These are phyloP conservation scores for Aschersonia sp. DNA, from an alignment of 2,329 filamentous ascomycete species.

Conservation along the genomic window DNA sequence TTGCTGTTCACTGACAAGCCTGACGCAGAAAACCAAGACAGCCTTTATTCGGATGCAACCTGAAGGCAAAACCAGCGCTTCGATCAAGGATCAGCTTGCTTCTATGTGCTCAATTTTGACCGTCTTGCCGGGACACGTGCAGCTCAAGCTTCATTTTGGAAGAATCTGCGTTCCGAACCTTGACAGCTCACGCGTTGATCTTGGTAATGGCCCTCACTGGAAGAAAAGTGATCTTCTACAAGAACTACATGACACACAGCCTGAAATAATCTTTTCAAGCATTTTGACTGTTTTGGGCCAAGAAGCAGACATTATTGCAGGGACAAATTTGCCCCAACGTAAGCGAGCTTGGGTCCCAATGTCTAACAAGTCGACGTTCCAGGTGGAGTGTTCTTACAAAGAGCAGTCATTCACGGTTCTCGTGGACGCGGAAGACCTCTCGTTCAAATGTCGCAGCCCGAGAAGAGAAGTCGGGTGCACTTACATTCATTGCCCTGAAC, in stretches of 20 bases:
- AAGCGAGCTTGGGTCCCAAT: conserved; percentile 6
- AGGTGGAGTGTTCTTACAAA: conserved; percentile 10
- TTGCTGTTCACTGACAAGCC: background rate
- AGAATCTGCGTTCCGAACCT: conserved; percentile 13
- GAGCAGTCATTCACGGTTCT: conserved; percentile 6
- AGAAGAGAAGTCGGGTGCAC: conserved; percentile 8
- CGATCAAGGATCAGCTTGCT: conserved; percentile 4
- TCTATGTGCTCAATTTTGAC: conserved; percentile 8
- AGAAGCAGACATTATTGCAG: conserved; percentile 11
- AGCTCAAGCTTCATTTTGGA: conserved; percentile 13
- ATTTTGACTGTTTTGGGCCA: conserved; percentile 12
- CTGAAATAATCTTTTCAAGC: conserved; percentile 11
- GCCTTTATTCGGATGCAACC: conserved; percentile 3
- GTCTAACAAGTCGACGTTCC: conserved; percentile 10
- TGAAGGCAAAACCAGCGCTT: conserved; percentile 1
- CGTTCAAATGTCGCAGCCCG: background rate
- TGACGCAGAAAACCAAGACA: background rate
- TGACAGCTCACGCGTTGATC: conserved; percentile 7
- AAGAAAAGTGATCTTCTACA: conserved; percentile 2
- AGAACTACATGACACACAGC: conserved; percentile 1
- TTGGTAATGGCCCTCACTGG: conserved; percentile 8
- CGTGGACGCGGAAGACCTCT: conserved; percentile 9
- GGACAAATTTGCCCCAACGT: background rate
- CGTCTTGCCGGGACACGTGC: conserved; percentile 10
- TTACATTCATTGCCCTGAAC: conserved; percentile 14